A percentile compares a stretch with the other conserved stretches of the same genome.
These are phyloP conservation scores for Digitaria exilis DNA, from an alignment of 202 grass and related monocot species.

Conservation along the genomic window DNA sequence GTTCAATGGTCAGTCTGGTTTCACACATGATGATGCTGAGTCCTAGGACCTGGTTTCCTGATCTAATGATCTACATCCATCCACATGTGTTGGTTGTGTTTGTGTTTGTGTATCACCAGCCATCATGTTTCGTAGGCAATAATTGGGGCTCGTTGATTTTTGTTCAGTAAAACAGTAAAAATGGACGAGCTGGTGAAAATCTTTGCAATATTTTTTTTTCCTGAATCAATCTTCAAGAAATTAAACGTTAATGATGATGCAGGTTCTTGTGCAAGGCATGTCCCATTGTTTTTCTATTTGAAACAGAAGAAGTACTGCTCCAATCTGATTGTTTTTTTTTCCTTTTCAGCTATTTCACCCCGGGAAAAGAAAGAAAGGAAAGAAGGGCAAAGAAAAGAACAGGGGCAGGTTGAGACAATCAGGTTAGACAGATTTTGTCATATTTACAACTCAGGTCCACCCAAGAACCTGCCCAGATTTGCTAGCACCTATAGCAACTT, in stretches of 20 bases:
- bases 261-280: neutral
- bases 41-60: neutral
- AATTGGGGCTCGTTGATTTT: neutral
- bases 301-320: conserved; percentile 7
- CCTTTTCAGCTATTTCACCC: neutral
- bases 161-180: neutral
- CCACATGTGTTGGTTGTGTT: conserved; percentile 16
- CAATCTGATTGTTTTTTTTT: too few species aligned
- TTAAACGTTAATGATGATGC: neutral
- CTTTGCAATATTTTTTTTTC: too few species aligned
- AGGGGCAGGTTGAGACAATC: conserved; percentile 27
- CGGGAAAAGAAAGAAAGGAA: neutral
- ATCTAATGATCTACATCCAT: conserved; percentile 8
- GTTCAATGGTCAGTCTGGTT: neutral
- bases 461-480: conserved; percentile 31
- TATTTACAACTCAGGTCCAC: conserved; percentile 7
- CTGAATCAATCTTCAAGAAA: conserved; percentile 14
- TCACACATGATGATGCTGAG: neutral
- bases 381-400: neutral
- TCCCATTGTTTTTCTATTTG: neutral
- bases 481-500: neutral
- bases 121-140: neutral
- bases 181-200: neutral
- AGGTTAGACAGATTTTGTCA: conserved; percentile 44
- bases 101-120: neutral